Base-by-base conservation (phyloP, 192 early-diverging fungal species). In the Gonapodya prolifera region DNA sequence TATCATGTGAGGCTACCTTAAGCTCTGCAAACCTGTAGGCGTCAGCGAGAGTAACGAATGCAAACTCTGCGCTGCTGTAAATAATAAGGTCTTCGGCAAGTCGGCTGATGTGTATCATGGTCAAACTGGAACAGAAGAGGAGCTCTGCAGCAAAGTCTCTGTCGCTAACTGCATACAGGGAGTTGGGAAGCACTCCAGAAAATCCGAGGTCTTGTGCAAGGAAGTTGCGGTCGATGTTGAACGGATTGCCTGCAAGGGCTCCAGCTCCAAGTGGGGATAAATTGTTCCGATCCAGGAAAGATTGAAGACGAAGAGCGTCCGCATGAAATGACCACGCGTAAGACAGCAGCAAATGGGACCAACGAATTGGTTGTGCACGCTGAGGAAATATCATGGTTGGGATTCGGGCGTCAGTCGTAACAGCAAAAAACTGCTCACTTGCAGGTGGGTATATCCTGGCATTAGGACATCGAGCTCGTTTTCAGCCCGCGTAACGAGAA, bases 391-490 rank as follows among this genome's bases (percentile, higher is more conserved):
- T 33, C 16, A 1, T 32, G 75, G 0, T 79, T 34, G 28, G 17
- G n/a, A n/a, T n/a, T n/a, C 34, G 34, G 32, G 32, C 2, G 32
- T 2, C 2, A 2, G 32, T 71, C 1, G 2, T 71, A 71, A 1
- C n/a, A n/a, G n/a, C n/a, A n/a, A n/a, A n/a, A n/a, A n/a, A n/a
- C n/a, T n/a, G n/a, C 80, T 75, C 81, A 91, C 88, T 83, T 95
- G 97, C 80, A 99, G 79, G 82, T 99, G 97, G n/a, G 97, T 99
- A 86, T 98, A 99, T 0, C 97, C 97, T 35, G 97, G 97, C 94
- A 99, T 96, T 75, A 99, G 79, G n/a, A 96, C 91, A 82, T 98
- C 92, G 13, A 97, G 88, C 79, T 99, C 97, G 34, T 79, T 80
- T 77, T 92, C 89, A 1, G 97, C 97, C n/a, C 97, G 87, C 34